These are phyloP conservation scores for Teratosphaeria destructans DNA, from an alignment of 2,329 filamentous ascomycete species.

Conservation along the genomic window DNA sequence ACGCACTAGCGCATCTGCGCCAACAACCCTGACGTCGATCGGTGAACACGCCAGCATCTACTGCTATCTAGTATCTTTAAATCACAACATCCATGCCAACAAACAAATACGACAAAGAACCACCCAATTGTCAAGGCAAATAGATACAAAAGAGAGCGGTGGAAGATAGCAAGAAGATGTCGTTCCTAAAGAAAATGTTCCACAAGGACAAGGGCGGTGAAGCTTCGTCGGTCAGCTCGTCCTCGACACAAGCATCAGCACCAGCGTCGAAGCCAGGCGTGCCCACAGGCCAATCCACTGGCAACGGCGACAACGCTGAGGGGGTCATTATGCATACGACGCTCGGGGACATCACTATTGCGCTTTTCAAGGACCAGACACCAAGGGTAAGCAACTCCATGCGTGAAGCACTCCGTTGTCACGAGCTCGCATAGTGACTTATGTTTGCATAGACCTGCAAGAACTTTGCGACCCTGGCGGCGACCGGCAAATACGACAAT, in stretches of 20 bases:
- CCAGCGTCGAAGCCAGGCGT: background rate
- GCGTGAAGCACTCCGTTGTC: background rate
- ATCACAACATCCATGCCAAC: too few species aligned
- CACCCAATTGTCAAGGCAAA: background rate
- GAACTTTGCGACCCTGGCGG: constrained; percentile 26
- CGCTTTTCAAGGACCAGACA: constrained; percentile 22
- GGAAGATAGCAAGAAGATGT: background rate
- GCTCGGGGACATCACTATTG: constrained; percentile 25
- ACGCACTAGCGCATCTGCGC: background rate
- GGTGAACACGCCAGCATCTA: background rate
- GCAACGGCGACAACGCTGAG: constrained; percentile 10
- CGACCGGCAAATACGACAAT: constrained; percentile 25
- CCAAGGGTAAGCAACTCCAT: constrained; percentile 11
- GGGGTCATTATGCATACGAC: constrained; percentile 24
- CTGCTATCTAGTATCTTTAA: too few species aligned
- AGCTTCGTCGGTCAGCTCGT: background rate
- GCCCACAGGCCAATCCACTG: background rate
- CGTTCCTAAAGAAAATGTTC: background rate
- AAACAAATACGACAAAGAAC: too few species aligned
- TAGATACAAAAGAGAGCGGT: background rate
- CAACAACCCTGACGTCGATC: background rate
- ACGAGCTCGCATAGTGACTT: background rate
- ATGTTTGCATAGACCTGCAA: constrained; percentile 19
- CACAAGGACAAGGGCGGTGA: background rate
- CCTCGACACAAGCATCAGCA: background rate